Evolutionary conservation across 805 yeast genomes (phyloP), one percentile per base, ranked within the genome.

Genomic region (Blastobotrys peoriensis): DNA sequence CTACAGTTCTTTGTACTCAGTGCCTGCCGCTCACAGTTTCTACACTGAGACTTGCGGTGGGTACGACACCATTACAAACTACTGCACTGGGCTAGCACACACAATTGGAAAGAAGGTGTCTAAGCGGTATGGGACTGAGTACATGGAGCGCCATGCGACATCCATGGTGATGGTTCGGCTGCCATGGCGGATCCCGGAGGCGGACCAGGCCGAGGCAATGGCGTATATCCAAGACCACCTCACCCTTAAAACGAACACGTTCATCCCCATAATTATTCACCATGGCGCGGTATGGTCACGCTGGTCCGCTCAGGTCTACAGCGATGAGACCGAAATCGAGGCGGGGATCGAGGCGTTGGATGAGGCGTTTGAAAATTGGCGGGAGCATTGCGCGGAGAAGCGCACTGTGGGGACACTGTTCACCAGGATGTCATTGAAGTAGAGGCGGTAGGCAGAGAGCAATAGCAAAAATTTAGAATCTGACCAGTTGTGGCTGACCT

Each of bases 281-380:
- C 64, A 70, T 28, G 72, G 64, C 2, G 51, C 53, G 23, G 36
- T 70, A 22, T 73, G 65, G 61, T 62, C 66, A 20, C 69, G 91
- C 49, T 74, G 79, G 50, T 73, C 81, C 44, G 79, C 79, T 20
- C 83, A 79, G 54, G 61, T 79, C 5, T 82, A 79, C 59, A 74
- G 77, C 49, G 83, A 78, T 38, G 51, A 74, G 13, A 63, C 63
- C 4, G 88, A 82, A 53, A 81, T 69, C 57, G 64, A 65, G 23
- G 59, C 62, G 39, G 81, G 78, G 3, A 66, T 73, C 20, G 64
- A 66, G 16, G 62, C 62, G 2, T 55, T 78, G 25, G 54, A 63
- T 20, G 54, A 63, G 15, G 62, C 59, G 5, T 45, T 71, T 15
- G 54, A 60, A 4, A 18, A 16, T 8, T 36, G n/a, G n/a, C n/a